Base-by-base conservation (phyloP, 2,329 filamentous ascomycete species). In the Rhynchosporium graminicola region DNA sequence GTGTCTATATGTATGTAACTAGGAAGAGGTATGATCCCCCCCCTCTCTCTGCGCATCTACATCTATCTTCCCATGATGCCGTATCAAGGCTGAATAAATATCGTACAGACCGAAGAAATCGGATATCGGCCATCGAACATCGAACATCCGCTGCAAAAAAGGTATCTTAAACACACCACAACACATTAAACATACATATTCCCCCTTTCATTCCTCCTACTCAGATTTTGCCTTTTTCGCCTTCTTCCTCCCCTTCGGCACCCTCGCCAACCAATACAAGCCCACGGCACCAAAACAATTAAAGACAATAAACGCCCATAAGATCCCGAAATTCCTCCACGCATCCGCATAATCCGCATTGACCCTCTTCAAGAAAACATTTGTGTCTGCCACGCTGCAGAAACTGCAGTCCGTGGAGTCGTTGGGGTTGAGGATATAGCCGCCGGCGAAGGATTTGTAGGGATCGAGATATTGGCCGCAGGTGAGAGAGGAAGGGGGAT, bases 301-400 rank as follows among this genome's bases (percentile, higher is more conserved):
- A 73, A 85, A 83, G 4, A 77, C 72, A 62, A 84, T 79, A 64
- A 82, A 86, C 0, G 78, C 81, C 78, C 82, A 86, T 62, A 86
- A 76, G 28, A 88, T 74, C 2, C 85, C 87, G 71, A 87, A 87
- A 72, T 91, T 88, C 61, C 86, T 80, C 87, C 87, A 91, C 36
- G 85, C 77, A 28, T 89, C 77, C 36, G 66, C 71, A 71, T 87
- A 90, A 63, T 79, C 71, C 62, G 82, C 79, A 59, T 78, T 77
- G 51, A 85, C 79, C 0, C 65, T 63, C 0, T 78, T 71, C 31
- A 87, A 74, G 71, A 80, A 85, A 29, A 88, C 65, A 69, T 88
- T 84, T 1, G 84, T 86, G 15, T 81, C 73, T 7, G 72, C 69
- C 6, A 86, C 71, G 0, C 78, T 67, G 74, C 85, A 87, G 74